phyloP scores from a whole-genome alignment of 805 yeast species.

The Priceomyces fermenticarens region DNA sequence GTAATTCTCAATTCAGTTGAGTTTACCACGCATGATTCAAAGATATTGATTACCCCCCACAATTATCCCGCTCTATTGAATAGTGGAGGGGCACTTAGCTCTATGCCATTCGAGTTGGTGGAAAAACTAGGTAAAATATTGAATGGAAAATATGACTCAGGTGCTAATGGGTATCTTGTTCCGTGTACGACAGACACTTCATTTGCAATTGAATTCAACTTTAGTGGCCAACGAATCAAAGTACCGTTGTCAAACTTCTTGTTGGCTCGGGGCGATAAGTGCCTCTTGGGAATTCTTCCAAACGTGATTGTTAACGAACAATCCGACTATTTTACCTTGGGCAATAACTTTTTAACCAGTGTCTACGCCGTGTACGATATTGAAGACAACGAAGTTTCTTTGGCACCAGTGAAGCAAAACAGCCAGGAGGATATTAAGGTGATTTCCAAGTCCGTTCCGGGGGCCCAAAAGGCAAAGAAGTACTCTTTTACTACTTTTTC shows the following conservation, averaged over 20 bases:
- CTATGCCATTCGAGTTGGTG: slow-evolving; percentile 40
- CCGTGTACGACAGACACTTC: slow-evolving; percentile 34
- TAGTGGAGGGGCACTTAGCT: slow-evolving; percentile 36
- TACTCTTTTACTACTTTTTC: slow-evolving; percentile 39
- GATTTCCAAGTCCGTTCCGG: slow-evolving; percentile 47
- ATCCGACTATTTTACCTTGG: slow-evolving; percentile 42
- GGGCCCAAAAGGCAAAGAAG: slow-evolving; percentile 45
- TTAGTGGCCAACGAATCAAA: slow-evolving; percentile 55
- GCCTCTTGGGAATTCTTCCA: slow-evolving; percentile 28
- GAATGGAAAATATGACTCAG: slow-evolving; percentile 40
- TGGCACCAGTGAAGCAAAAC: slow-evolving; percentile 38
- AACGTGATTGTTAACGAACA: no score
- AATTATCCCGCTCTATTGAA: slow-evolving; percentile 27
- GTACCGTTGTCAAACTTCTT: slow-evolving; percentile 43
- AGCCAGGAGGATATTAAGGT: slow-evolving; percentile 42
- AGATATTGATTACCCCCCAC: slow-evolving; percentile 13
- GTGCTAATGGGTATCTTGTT: slow-evolving; percentile 44
- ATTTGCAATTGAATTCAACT: slow-evolving; percentile 42
- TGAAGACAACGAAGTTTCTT: slow-evolving; percentile 52
- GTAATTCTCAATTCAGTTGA: slow-evolving; percentile 43
- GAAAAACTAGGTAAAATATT: slow-evolving; percentile 31
- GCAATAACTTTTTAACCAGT: slow-evolving; percentile 62
- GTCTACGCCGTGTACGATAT: slow-evolving; percentile 68
- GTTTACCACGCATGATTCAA: slow-evolving; percentile 10
- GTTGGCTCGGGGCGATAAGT: slow-evolving; percentile 13